Percentiles rank a stretch among this genome's conserved stretches.
These are phyloP conservation scores for Nicotiana noctiflora DNA, from an alignment of 257 asterid species.

Conservation along the genomic window DNA sequence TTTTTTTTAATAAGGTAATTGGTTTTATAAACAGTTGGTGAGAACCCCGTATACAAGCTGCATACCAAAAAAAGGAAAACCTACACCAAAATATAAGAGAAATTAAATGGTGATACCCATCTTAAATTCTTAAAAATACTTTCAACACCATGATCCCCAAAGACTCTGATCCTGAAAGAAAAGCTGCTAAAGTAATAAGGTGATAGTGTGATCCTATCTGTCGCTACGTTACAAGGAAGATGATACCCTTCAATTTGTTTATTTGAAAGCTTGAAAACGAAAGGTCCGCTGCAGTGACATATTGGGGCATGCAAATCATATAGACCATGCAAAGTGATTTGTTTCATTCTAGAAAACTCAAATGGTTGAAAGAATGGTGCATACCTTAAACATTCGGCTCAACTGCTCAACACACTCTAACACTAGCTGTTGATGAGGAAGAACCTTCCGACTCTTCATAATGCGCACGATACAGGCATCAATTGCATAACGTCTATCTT, in stretches of 20 bases:
- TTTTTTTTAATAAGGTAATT: too few relatives aligned
- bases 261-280: neutral
- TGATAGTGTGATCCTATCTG: too few relatives aligned
- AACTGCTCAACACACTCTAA: constrained; percentile 48
- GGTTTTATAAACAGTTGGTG: too few relatives aligned
- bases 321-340: neutral
- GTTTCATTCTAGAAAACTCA: neutral
- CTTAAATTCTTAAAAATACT: neutral
- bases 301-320: neutral
- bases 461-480: constrained; percentile 54
- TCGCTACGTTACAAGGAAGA: neutral
- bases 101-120: too few relatives aligned
- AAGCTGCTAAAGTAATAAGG: too few relatives aligned
- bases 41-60: too few relatives aligned
- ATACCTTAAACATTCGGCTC: constrained; percentile 44
- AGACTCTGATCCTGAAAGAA: neutral
- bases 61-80: too few relatives aligned
- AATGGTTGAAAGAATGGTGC: neutral
- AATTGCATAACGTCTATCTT: constrained; percentile 39
- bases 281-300: neutral
- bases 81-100: too few relatives aligned
- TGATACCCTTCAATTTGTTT: neutral
- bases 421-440: constrained; percentile 43
- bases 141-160: neutral
- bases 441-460: constrained; percentile 49